phyloP scores from a whole-genome alignment of 306 rosid genomes.

The Lagenaria siceraria region DNA sequence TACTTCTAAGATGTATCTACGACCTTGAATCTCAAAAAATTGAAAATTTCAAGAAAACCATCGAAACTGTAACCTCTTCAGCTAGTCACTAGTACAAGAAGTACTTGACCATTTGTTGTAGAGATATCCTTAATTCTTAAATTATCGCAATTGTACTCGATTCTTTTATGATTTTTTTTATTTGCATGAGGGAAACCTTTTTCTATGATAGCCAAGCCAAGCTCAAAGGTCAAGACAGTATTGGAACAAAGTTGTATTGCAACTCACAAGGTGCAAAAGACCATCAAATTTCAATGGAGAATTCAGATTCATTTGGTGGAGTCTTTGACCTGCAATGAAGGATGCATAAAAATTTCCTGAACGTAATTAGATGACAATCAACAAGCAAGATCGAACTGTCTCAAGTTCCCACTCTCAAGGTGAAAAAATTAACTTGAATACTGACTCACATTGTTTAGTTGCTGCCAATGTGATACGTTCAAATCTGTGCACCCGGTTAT shows the following conservation, averaged over 20 bases:
- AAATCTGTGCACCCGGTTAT: constrained; percentile 62
- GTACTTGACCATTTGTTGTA: not conserved
- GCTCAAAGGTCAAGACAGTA: not conserved
- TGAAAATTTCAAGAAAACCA: not conserved
- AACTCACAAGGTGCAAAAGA: constrained; percentile 56
- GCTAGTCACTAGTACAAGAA: not conserved
- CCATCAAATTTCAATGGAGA: constrained; percentile 39
- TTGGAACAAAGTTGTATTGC: constrained; percentile 4
- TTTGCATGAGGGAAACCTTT: not conserved
- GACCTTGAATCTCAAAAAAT: not conserved
- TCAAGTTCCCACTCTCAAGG: not conserved
- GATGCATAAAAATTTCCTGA: not conserved
- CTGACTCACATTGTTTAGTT: constrained; percentile 63
- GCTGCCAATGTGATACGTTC: constrained; percentile 84
- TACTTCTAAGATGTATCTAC: not conserved
- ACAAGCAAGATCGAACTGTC: not conserved
- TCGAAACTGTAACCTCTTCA: not conserved
- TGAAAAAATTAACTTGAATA: not conserved
- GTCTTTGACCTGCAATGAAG: constrained; percentile 56
- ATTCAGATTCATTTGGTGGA: constrained; percentile 69
- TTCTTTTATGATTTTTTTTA: not conserved
- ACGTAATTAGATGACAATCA: not conserved
- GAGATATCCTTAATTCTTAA: not conserved
- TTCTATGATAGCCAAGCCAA: not conserved
- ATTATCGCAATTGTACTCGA: not conserved